Evolutionary conservation across 176 grass and related monocot species (phyloP), one percentile per base, ranked within the genome.

Genomic region (Oryza glaberrima): DNA sequence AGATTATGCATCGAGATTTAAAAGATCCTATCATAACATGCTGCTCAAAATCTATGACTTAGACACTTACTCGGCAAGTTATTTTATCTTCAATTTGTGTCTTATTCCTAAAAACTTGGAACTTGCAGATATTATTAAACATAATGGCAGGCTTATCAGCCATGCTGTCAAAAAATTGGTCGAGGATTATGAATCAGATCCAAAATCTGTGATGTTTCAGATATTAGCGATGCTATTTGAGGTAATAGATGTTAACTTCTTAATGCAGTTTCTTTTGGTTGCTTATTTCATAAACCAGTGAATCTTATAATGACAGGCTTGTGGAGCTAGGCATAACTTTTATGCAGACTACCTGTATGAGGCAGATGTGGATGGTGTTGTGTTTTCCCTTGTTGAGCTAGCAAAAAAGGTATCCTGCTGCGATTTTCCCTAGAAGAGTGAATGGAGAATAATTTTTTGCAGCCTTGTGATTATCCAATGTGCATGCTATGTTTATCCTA

Each of bases 181-280:
- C 25, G 96, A 98, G 92, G 80, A 85, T 9, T 98, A 98, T 35
- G 93, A 95, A 85, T 67, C 81, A 20, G 84, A 95, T 65, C 65
- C 90, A 38, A 89, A 95, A 81, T 85, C 78, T 69, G 93, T 92
- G 78, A 85, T 75, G 26, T 86, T 95, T 94, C 89, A 98, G 83
- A 91, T 98, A 77, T 82, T 98, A 69, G 81, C 88, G 74, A 84
- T 95, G 85, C 75, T 95, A 23, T 98, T 98, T 82, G 91, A 98
- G 96, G 96, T 98, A 95, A 85, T 65, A 79, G 19, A 23, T 63
- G 58, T n/a, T 72, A 56, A 28, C 20, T 83, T 70, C 23, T 32
- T 49, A 65, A 52, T 81, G 20, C 40, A 26, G 7, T 67, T 72
- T 32, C 1, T 34, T 70, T 60, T 77, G 65, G 28, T 49, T 66